phyloP scores from a whole-genome alignment of 257 asterid species.

The Prunella vulgaris region DNA sequence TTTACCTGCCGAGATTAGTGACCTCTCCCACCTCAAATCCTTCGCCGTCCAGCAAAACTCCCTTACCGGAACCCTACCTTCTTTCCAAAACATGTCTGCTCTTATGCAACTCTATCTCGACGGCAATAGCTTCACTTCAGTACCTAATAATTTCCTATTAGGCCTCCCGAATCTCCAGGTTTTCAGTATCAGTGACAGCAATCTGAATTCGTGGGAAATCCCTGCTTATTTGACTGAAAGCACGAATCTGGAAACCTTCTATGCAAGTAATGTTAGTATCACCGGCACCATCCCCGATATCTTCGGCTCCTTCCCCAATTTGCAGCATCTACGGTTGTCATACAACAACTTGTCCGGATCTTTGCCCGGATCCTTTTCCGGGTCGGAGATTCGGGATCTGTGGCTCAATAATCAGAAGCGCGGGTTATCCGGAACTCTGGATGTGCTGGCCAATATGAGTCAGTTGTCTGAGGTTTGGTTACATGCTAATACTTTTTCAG shows the following conservation, averaged over 20 bases:
- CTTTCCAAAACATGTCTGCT: conserved; percentile 60
- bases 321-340: conserved; percentile 57
- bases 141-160: conserved; percentile 52
- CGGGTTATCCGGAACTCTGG: conserved; percentile 62
- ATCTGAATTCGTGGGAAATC: conserved; percentile 56
- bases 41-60: conserved; percentile 59
- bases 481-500: conserved; percentile 65
- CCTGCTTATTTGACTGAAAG: conserved; percentile 52
- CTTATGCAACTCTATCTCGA: conserved; percentile 51
- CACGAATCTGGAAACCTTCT: conserved; percentile 39
- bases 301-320: conserved; percentile 49
- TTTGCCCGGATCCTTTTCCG: conserved; percentile 58
- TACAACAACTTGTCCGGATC: conserved; percentile 72
- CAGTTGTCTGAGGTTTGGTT: conserved; percentile 76
- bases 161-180: conserved; percentile 45
- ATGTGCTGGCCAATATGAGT: conserved; percentile 59
- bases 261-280: conserved; percentile 57
- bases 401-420: conserved; percentile 72
- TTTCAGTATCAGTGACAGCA: conserved; percentile 41
- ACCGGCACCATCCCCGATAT: conserved; percentile 65
- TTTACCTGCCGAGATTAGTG: conserved; percentile 57
- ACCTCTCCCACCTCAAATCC: conserved; percentile 51
- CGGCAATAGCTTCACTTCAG: conserved; percentile 39
- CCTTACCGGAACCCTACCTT: conserved; percentile 61
- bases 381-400: conserved; percentile 57